A percentile compares a stretch with the other conserved stretches of the same genome.
Evolutionary conservation across 1,284 basidiomycete genomes (phyloP).

Genomic region (Cystobasidium slooffiae): DNA sequence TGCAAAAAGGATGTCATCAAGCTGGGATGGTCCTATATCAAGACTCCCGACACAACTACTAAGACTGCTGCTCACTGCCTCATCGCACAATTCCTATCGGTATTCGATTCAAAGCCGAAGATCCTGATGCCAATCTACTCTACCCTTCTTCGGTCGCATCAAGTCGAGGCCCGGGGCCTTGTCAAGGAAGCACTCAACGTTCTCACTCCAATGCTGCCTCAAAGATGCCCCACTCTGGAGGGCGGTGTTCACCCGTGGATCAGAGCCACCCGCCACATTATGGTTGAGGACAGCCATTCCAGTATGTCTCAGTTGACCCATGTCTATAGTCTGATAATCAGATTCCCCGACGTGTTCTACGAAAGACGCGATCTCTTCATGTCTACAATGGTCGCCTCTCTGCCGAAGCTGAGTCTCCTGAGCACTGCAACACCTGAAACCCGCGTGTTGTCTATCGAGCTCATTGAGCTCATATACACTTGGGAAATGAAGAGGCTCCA

Average conservation of each 20-base stretch:
- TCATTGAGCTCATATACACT: slow-evolving; percentile 58
- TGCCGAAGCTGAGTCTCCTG: slow-evolving; percentile 84
- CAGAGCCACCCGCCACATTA: slow-evolving; percentile 78
- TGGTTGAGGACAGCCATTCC: slow-evolving; percentile 83
- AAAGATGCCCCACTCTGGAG: slow-evolving; percentile 58
- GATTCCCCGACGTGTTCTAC: slow-evolving; percentile 91
- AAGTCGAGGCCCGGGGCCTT: slow-evolving; percentile 73
- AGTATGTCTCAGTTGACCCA: slow-evolving; percentile 79
- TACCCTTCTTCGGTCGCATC: slow-evolving; percentile 83
- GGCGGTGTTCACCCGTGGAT: slow-evolving; percentile 73
- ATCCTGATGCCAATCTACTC: slow-evolving; percentile 95
- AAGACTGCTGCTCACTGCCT: slow-evolving; percentile 93
- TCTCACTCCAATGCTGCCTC: slow-evolving; percentile 80
- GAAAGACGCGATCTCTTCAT: slow-evolving; percentile 91
- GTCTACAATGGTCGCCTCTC: slow-evolving; percentile 90
- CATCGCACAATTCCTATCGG: slow-evolving; percentile 90
- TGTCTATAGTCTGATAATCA: slow-evolving; percentile 90
- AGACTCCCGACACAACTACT: slow-evolving; percentile 83
- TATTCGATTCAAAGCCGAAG: slow-evolving; percentile 87
- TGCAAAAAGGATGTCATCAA: slow-evolving; percentile 93
- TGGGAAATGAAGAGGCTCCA: slow-evolving; percentile 59
- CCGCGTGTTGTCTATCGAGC: slow-evolving; percentile 63
- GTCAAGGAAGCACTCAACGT: slow-evolving; percentile 88
- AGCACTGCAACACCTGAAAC: slow-evolving; percentile 74
- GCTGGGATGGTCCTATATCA: slow-evolving; percentile 89